Conservation (phyloP, 164 flowering plant species). For the Kingdonia uniflora region DNA sequence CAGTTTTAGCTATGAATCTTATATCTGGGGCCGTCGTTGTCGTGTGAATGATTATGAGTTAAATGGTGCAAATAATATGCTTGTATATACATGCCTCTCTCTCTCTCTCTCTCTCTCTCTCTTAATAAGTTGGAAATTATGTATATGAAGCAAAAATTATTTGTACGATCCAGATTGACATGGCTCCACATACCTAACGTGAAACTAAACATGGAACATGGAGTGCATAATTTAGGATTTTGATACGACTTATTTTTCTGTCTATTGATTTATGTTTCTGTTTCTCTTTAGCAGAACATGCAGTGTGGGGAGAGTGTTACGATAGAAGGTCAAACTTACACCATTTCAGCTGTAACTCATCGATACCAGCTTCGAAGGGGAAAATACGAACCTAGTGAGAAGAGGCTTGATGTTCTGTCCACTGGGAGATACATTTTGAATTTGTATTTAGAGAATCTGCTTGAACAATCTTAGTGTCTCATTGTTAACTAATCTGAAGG, state of each 20-base stretch:
- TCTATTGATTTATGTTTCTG: neutral
- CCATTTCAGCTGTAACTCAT: conserved; percentile 77
- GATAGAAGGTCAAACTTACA: conserved; percentile 78
- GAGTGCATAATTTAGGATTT: no score
- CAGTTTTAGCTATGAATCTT: neutral
- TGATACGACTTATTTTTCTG: no score
- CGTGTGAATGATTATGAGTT: no score
- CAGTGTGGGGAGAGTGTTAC: conserved; percentile 90
- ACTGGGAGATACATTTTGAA: conserved; percentile 85
- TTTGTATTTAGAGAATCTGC: conserved; percentile 61
- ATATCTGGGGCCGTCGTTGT: no score
- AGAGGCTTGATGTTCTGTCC: conserved; percentile 82
- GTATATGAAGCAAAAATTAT: no score
- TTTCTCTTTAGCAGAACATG: conserved; percentile 44
- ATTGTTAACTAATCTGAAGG: neutral
- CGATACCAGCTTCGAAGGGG: conserved; percentile 90
- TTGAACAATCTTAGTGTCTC: conserved; percentile 50
- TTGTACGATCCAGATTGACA: no score
- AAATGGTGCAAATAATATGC: no score
- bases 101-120: no score
- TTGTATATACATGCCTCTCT: no score
- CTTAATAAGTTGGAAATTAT: no score
- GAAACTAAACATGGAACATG: neutral
- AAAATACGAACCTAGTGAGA: conserved; percentile 80
- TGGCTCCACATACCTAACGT: neutral